Evolutionary conservation across 148 eudicot species (phyloP), one percentile per base, ranked within the genome.

Genomic region (Vaccinium darrowii): DNA sequence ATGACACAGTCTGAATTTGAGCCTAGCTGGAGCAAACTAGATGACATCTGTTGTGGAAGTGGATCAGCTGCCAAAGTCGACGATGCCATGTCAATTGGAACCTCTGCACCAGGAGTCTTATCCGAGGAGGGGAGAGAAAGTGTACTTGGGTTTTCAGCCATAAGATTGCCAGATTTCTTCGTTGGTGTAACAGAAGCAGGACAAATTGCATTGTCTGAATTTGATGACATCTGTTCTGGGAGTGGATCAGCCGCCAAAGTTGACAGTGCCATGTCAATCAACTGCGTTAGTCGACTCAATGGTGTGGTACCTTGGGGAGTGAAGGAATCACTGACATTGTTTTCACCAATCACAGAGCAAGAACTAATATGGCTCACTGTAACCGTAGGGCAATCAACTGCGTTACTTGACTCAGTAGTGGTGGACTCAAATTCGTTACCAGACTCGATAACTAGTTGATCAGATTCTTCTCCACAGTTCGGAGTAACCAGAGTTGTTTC

Each of bases 171-270:
- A n/a, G 47, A 43, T 60, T 80, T 80, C 56, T 78, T 83, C 13
- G 21, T 15, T 18, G 89, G 90, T 27, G 87, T 87, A 65, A 67
- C 7, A 5, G 43, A 36, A 53, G 77, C 75, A 49, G 43, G 60
- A 57, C 79, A 52, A 73, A 13, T 71, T 15, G 25, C 16, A 7
- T 5, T 25, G 73, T 84, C 84, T 73, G 54, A 81, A 43, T 43
- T 16, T 18, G 51, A 84, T 65, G 54, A 39, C 85, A 58, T 69
- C 23, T 74, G 50, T 71, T 77, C 89, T 9, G 63, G 56, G 36
- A 8, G 77, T 78, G 60, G 80, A 78, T 53, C 81, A 78, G 39
- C 81, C 25, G 43, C 62, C 60, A 53, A 78, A 51, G 60, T 78
- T 78, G 81, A 78, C 62, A 78, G 51, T 77, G 80, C 10, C 60